Base-by-base conservation (phyloP, 1,139 yeast species). In the Wickerhamiella pararugosa region DNA sequence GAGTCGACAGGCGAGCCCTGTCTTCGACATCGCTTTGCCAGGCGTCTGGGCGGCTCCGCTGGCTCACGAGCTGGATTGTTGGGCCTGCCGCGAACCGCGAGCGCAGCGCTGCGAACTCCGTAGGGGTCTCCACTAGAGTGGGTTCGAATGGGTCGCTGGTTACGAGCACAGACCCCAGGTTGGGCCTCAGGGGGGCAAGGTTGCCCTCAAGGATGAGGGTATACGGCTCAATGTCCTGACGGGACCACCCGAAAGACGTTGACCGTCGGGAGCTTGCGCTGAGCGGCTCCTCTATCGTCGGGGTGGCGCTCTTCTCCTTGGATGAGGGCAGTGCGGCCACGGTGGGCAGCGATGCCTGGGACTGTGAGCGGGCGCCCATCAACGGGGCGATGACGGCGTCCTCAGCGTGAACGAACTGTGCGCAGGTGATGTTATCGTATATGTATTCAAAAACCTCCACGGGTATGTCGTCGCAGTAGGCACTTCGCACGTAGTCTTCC, bases 361-460 rank as follows among this genome's bases (percentile, higher is more conserved):
- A 15, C 21, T 15, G 21, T 4, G 21, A 15, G 21, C 21, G 21
- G 21, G 21, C 21, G 21, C 21, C 21, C 21, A 15, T 15, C 21
- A 15, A 15, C 21, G 21, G 21, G 21, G 21, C 21, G 21, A 32
- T 28, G 26, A 21, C 28, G 9, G 32, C 29, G 21, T 41, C 44
- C 21, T 41, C 44, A 5, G 46, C 47, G 29, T 61, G 64, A 21
- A 64, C 58, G 44, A 78, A 76, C 9, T 76, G 79, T 2, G 72
- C 60, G 43, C 66, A 66, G 0, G 76, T 72, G 38, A 76, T 72
- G 52, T 79, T 79, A 51, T 77, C 86, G 52, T 68, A 79, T 48
- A 70, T 71, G 54, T 76, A 78, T 45, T 62, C 68, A 35, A 65
- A 52, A 26, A 63, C 56, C 6, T 68, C 71, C 25, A 60, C 56